Evolutionary conservation across 768 basidiomycete genomes (phyloP).

Genomic region (Lactarius trivialis): DNA sequence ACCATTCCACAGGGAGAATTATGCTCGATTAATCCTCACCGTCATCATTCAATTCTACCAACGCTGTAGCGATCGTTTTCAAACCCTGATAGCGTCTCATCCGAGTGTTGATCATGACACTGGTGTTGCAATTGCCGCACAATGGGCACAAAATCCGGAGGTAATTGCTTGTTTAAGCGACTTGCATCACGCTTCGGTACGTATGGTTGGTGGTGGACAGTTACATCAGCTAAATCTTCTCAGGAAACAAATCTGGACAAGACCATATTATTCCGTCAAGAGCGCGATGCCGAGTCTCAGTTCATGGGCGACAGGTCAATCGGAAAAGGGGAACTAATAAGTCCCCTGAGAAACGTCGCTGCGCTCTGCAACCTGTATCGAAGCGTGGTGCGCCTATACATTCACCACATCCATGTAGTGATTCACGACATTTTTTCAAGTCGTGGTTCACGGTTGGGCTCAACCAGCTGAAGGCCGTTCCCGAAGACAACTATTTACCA

Average conservation of each 20-base stretch:
- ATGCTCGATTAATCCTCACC: constrained; percentile 86
- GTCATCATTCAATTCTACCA: constrained; percentile 97
- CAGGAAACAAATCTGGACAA: constrained; percentile 40
- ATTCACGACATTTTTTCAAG: constrained; percentile 34
- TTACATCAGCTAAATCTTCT: constrained; percentile 4
- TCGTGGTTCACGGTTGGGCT: constrained; percentile 81
- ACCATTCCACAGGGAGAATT: constrained; percentile 93
- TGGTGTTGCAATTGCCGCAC: constrained; percentile 51
- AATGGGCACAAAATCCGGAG: constrained; percentile 84
- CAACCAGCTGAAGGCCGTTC: constrained; percentile 52
- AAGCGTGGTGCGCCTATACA: constrained; percentile 61
- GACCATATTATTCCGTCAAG: constrained; percentile 61
- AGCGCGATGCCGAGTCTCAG: constrained; percentile 71
- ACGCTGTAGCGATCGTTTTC: constrained; percentile 83
- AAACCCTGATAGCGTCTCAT: constrained; percentile 53
- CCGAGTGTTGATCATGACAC: constrained; percentile 35
- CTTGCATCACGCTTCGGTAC: constrained; percentile 47
- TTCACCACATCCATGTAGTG: not conserved
- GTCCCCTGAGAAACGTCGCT: constrained; percentile 63
- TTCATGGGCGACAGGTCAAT: constrained; percentile 52
- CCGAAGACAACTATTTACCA: constrained; percentile 50
- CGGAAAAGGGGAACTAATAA: constrained; percentile 57
- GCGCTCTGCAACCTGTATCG: constrained; percentile 75
- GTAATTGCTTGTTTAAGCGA: constrained; percentile 68
- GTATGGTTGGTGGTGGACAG: constrained; percentile 24